Evolutionary conservation across 2,329 filamentous ascomycete species (phyloP).

Genomic region (Clonostachys sp.): DNA sequence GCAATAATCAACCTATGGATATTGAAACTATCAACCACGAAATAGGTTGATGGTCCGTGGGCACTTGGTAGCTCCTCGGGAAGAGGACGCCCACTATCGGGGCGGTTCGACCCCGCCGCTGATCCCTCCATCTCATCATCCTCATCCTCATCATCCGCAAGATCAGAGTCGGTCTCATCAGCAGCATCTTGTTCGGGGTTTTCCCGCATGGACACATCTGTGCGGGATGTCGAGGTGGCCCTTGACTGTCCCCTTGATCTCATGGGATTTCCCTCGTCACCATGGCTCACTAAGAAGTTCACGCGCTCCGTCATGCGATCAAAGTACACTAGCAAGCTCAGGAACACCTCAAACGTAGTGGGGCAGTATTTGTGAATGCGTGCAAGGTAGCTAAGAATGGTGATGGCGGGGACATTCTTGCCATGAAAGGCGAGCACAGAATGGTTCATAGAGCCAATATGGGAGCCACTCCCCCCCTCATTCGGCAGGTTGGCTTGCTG

Average conservation of each 20-base stretch:
- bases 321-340: conserved; percentile 94
- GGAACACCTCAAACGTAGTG: conserved; percentile 95
- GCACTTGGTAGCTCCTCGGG: conserved; percentile 16
- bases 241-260: background rate
- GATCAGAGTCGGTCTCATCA: conserved; percentile 44
- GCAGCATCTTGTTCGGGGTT: conserved; percentile 15
- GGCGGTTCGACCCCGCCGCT: background rate
- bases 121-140: conserved; percentile 20
- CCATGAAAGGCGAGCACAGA: conserved; percentile 92
- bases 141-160: conserved; percentile 36
- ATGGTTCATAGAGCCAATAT: conserved; percentile 55
- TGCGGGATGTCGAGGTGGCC: background rate
- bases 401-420: conserved; percentile 96
- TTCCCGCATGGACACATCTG: conserved; percentile 21
- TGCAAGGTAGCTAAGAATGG: conserved; percentile 90
- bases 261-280: conserved; percentile 43
- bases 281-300: conserved; percentile 73
- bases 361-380: conserved; percentile 99
- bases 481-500: conserved; percentile 45
- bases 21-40: conserved; percentile 98
- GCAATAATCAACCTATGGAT: conserved; percentile 96
- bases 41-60: conserved; percentile 49
- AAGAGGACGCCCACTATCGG: conserved; percentile 12
- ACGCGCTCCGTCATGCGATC: conserved; percentile 98
- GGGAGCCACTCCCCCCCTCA: conserved; percentile 35